These are phyloP conservation scores for Aspergillus terreus DNA, from an alignment of 2,329 filamentous ascomycete genomes.

Conservation along the genomic window DNA sequence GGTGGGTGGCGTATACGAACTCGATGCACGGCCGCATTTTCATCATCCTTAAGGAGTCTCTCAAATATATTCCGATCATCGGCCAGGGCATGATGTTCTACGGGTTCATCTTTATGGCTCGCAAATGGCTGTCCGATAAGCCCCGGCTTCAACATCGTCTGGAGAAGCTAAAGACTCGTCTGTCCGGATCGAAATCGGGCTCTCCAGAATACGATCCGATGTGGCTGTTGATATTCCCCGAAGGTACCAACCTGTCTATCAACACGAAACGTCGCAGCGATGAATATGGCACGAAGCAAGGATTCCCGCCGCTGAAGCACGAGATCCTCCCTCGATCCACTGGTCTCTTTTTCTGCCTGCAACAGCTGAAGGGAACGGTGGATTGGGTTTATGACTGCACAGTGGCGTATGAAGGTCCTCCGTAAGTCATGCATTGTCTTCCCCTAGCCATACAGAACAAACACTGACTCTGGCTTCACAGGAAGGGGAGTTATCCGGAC, in stretches of 20 bases:
- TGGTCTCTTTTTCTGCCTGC: constrained; percentile 58
- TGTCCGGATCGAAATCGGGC: constrained; percentile 47
- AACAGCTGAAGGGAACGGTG: constrained; percentile 56
- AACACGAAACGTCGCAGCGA: constrained; percentile 55
- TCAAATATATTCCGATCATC: constrained; percentile 60
- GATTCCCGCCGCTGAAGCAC: constrained; percentile 56
- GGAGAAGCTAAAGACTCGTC: constrained; percentile 50
- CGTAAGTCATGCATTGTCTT: constrained; percentile 57
- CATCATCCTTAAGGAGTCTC: constrained; percentile 64
- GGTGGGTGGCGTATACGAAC: constrained; percentile 65
- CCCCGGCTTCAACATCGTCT: constrained; percentile 56
- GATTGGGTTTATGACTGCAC: constrained; percentile 74
- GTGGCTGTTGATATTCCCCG: constrained; percentile 65
- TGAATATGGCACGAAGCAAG: constrained; percentile 56
- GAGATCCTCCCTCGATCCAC: constrained; percentile 59
- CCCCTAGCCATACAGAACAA: constrained; percentile 1
- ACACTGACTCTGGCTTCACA: constrained; percentile 28
- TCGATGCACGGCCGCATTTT: constrained; percentile 63
- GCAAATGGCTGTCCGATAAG: constrained; percentile 61
- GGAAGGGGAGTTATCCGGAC: constrained; percentile 80
- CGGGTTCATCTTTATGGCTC: constrained; percentile 63
- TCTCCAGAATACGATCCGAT: constrained; percentile 54
- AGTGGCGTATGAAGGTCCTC: constrained; percentile 89
- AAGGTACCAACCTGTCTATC: constrained; percentile 60
- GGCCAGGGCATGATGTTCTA: constrained; percentile 63